These are phyloP conservation scores for Fusarium incarnatum DNA, from an alignment of 2,329 filamentous ascomycete species.

Conservation along the genomic window DNA sequence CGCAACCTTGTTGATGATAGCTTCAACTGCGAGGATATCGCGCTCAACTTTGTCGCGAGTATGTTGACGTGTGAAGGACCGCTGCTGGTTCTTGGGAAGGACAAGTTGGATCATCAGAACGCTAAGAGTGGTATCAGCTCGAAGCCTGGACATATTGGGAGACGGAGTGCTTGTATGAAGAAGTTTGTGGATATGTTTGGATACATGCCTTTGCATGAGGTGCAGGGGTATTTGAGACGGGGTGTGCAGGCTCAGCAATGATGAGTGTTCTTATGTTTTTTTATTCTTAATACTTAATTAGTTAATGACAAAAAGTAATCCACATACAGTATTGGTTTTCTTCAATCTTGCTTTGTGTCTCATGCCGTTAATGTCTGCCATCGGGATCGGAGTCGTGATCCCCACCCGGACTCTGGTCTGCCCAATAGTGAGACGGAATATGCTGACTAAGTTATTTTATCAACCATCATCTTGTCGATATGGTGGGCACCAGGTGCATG, in stretches of 20 bases:
- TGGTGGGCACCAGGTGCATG: no score
- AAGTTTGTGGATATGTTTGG: background rate
- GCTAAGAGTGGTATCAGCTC: background rate
- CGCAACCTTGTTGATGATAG: slow-evolving; percentile 51
- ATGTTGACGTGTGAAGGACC: slow-evolving; percentile 50
- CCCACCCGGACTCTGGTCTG: no score
- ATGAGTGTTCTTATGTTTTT: background rate
- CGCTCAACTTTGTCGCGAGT: slow-evolving; percentile 51
- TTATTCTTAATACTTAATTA: background rate
- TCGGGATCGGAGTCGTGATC: no score
- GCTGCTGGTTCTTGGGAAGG: slow-evolving; percentile 46
- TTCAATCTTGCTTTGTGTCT: no score
- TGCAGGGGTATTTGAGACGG: background rate
- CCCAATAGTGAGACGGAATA: no score
- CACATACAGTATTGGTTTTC: no score
- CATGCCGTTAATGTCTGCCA: no score
- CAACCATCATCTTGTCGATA: no score
- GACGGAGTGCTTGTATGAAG: background rate
- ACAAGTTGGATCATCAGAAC: background rate
- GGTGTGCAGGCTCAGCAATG: background rate
- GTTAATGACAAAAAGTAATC: background rate
- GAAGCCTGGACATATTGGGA: background rate
- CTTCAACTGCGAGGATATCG: slow-evolving; percentile 56
- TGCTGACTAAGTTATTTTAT: no score
- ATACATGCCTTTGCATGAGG: background rate